These are phyloP conservation scores for Sclerotinia minor DNA, from an alignment of 2,329 filamentous ascomycete species.

Conservation along the genomic window DNA sequence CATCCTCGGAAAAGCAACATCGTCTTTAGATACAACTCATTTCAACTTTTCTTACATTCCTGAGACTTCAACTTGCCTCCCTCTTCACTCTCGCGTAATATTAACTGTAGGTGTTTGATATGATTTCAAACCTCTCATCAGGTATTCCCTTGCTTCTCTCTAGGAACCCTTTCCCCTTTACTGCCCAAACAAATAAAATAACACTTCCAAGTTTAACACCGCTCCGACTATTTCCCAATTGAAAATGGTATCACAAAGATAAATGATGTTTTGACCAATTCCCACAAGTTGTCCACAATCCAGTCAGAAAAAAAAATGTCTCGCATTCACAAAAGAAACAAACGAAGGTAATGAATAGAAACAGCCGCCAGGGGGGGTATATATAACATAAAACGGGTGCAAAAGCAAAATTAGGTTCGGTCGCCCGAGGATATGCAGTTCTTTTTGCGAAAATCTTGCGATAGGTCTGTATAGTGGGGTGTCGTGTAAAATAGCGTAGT, in stretches of 20 bases:
- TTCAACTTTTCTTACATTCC: constrained; percentile 8
- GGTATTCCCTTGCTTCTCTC: not conserved
- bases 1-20: constrained; percentile 15
- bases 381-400: constrained; percentile 19
- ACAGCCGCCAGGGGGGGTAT: constrained; percentile 23
- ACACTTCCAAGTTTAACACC: constrained; percentile 21
- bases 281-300: constrained; percentile 16
- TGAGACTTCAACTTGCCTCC: not conserved
- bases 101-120: constrained; percentile 13
- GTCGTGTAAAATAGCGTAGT: constrained; percentile 38
- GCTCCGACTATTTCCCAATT: constrained; percentile 4
- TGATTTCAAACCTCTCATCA: not conserved
- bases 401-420: constrained; percentile 22
- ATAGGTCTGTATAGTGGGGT: constrained; percentile 36
- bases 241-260: constrained; percentile 25
- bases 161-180: not conserved
- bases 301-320: not conserved
- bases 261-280: constrained; percentile 19
- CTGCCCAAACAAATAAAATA: constrained; percentile 19
- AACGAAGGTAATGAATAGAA: constrained; percentile 24
- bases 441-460: constrained; percentile 26
- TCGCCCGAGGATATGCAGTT: constrained; percentile 25
- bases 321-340: constrained; percentile 23
- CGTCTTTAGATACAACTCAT: constrained; percentile 10
- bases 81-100: not conserved